phyloP scores from a whole-genome alignment of 1,139 yeast genomes.

The Sugiyamaella xylanicola region DNA sequence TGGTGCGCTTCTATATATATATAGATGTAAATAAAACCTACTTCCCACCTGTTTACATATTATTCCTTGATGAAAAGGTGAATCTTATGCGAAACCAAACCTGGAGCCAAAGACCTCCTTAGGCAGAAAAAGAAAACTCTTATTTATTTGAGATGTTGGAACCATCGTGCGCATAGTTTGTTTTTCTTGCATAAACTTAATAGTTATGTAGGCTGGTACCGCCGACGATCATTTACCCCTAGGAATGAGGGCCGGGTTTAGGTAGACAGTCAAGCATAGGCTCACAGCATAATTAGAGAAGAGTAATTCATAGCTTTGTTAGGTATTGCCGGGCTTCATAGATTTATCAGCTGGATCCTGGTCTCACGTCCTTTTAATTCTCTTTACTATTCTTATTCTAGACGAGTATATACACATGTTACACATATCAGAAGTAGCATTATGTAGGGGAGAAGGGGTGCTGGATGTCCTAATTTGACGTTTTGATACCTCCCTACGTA shows the following conservation, averaged over 20 bases:
- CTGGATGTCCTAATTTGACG: background rate
- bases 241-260: conserved; percentile 7
- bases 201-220: conserved; percentile 16
- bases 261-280: conserved; percentile 7
- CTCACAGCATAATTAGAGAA: conserved; percentile 9
- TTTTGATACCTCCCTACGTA: conserved; percentile 10
- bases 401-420: background rate
- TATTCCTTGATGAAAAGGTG: conserved; percentile 14
- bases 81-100: conserved; percentile 19
- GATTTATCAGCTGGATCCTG: no score
- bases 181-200: conserved; percentile 21
- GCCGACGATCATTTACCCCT: conserved; percentile 12
- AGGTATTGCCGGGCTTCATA: no score
- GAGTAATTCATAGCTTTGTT: background rate
- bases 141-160: conserved; percentile 13
- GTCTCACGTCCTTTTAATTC: no score
- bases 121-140: conserved; percentile 6
- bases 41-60: background rate
- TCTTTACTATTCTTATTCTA: no score
- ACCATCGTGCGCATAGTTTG: conserved; percentile 15
- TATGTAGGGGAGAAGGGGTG: background rate
- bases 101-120: conserved; percentile 14
- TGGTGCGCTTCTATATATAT: background rate
- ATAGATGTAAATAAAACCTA: background rate
- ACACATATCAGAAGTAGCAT: background rate